phyloP scores from a whole-genome alignment of 768 basidiomycete genomes.

The Dioszegia aurantiaca region DNA sequence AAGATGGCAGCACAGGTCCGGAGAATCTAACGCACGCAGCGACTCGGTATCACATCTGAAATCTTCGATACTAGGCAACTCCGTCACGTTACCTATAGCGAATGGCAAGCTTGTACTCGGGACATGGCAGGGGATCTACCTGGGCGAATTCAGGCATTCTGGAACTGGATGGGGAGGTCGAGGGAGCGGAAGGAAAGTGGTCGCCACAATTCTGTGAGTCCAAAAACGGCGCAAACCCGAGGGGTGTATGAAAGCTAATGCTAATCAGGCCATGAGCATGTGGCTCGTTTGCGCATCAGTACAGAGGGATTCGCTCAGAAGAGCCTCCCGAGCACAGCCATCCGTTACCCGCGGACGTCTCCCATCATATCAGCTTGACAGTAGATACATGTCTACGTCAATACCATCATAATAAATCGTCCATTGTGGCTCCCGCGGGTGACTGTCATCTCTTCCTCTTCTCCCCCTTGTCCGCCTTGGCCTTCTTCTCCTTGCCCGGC shows the following conservation, averaged over 20 bases:
- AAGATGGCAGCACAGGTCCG: conserved; percentile 9
- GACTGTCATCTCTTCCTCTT: conserved; percentile 13
- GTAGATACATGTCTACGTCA: too few species aligned
- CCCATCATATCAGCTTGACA: too few species aligned
- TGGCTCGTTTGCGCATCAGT: too few species aligned
- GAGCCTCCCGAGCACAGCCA: too few species aligned
- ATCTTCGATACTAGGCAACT: conserved; percentile 75
- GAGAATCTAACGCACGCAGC: conserved; percentile 51
- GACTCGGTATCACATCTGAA: conserved; percentile 92
- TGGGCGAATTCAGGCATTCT: conserved; percentile 61
- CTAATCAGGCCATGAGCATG: conserved; percentile 10
- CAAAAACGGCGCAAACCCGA: neutral
- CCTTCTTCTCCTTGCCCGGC: conserved; percentile 13
- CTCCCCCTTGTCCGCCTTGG: conserved; percentile 10
- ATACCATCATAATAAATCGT: conserved; percentile 16
- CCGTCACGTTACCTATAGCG: conserved; percentile 79
- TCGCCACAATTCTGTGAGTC: conserved; percentile 46
- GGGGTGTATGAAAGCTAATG: neutral
- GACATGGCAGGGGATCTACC: conserved; percentile 93
- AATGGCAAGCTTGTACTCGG: conserved; percentile 73
- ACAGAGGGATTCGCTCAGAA: too few species aligned
- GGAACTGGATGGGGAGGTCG: conserved; percentile 42
- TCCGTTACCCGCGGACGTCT: too few species aligned
- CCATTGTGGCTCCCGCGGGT: too few species aligned
- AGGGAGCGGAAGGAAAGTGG: conserved; percentile 39